phyloP scores from a whole-genome alignment of 192 early-diverging fungal species.

The Rhizophagus sp. region DNA sequence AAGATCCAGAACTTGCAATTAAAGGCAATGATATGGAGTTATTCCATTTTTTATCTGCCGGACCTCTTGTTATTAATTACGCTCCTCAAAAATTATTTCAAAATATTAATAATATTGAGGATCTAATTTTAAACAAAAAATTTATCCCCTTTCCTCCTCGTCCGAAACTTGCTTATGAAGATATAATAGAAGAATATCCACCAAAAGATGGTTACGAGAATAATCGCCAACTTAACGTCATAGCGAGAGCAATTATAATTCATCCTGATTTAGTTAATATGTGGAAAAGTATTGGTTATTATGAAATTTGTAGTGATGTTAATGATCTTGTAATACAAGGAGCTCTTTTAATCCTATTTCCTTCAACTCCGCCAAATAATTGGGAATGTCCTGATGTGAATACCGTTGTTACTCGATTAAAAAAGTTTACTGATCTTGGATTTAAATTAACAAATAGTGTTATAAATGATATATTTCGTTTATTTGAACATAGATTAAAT shows the following conservation, averaged over 20 bases:
- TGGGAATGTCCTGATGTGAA: slow-evolving; percentile 6
- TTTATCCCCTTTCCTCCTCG: slow-evolving; percentile 7
- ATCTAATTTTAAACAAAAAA: background rate
- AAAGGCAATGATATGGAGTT: slow-evolving; percentile 20
- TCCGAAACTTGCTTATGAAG: background rate
- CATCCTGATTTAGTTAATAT: slow-evolving; percentile 2
- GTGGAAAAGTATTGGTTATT: slow-evolving; percentile 7
- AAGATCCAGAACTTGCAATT: background rate
- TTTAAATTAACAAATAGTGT: background rate
- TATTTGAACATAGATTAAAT: slow-evolving; percentile 8
- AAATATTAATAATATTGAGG: background rate
- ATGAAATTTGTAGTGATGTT: background rate
- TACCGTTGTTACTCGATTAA: background rate
- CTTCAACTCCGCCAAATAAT: background rate
- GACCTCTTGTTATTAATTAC: background rate
- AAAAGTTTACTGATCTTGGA: background rate
- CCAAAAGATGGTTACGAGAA: slow-evolving; percentile 1
- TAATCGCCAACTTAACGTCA: background rate
- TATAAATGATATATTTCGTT: slow-evolving; percentile 6
- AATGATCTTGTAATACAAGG: slow-evolving; percentile 9
- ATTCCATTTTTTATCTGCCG: background rate
- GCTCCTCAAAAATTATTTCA: background rate
- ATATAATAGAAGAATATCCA: slow-evolving; percentile 10
- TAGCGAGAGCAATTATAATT: background rate
- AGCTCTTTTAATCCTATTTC: background rate